These are phyloP conservation scores for Penicillium malachiteum DNA, from an alignment of 495 filamentous ascomycete genomes.

Conservation along the genomic window DNA sequence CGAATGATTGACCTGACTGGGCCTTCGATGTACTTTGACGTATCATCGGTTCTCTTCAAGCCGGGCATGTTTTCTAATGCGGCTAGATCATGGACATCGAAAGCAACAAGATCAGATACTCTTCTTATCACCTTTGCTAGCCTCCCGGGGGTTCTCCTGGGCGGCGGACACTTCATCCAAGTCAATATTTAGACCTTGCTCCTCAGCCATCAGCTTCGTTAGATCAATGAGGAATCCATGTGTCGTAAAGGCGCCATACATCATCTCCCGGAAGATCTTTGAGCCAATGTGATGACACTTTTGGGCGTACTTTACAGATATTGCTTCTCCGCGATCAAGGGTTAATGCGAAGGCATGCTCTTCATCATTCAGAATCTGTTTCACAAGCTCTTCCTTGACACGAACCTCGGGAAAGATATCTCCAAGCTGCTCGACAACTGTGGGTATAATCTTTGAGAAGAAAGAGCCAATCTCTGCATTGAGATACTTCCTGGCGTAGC, in stretches of 20 bases:
- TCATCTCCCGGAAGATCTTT: slow-evolving; percentile 84
- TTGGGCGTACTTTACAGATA: slow-evolving; percentile 90
- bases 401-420: slow-evolving; percentile 91
- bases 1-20: slow-evolving; percentile 78
- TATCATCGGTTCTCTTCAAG: slow-evolving; percentile 77
- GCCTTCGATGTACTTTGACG: slow-evolving; percentile 68
- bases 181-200: slow-evolving; percentile 79
- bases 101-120: slow-evolving; percentile 73
- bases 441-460: slow-evolving; percentile 89
- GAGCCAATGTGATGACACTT: slow-evolving; percentile 63
- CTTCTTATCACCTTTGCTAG: slow-evolving; percentile 90
- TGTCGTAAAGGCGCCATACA: slow-evolving; percentile 96
- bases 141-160: slow-evolving; percentile 86
- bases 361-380: slow-evolving; percentile 91
- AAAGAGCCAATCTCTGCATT: slow-evolving; percentile 87
- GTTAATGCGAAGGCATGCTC: slow-evolving; percentile 91
- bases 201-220: slow-evolving; percentile 94
- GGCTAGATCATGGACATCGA: slow-evolving; percentile 92
- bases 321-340: slow-evolving; percentile 86
- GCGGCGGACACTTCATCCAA: slow-evolving; percentile 84
- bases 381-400: slow-evolving; percentile 80
- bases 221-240: slow-evolving; percentile 96
- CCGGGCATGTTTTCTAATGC: slow-evolving; percentile 74
- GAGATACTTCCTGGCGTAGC: slow-evolving; percentile 95
- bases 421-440: slow-evolving; percentile 85